Conservation (phyloP, 768 basidiomycete species). For the Lanmaoa pseudosensibilis region DNA sequence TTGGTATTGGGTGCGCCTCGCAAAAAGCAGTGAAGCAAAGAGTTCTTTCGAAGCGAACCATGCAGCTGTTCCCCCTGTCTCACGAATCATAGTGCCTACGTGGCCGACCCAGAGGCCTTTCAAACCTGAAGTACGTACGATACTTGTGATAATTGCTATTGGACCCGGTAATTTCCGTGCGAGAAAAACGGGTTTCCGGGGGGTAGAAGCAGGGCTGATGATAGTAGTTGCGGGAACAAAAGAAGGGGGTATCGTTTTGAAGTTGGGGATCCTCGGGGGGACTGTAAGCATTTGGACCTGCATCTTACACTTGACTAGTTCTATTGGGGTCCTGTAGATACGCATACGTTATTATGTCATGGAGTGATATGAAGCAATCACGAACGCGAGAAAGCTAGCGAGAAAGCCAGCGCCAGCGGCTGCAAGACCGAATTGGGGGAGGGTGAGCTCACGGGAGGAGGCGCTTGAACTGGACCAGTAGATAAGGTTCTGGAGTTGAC, state of each 20-base stretch:
- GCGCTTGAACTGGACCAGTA: constrained; percentile 36
- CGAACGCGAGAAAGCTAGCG: constrained; percentile 80
- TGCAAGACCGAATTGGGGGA: constrained; percentile 71
- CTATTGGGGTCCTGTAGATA: constrained; percentile 75
- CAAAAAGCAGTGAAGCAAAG: constrained; percentile 61
- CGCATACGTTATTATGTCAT: neutral
- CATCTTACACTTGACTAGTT: constrained; percentile 94
- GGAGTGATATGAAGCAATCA: constrained; percentile 17
- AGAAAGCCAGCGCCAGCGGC: constrained; percentile 78
- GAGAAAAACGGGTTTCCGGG: constrained; percentile 10
- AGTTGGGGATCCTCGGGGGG: constrained; percentile 15
- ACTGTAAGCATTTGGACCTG: constrained; percentile 77
- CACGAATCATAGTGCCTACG: constrained; percentile 81
- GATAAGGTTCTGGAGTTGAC: constrained; percentile 62
- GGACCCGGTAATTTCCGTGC: constrained; percentile 47
- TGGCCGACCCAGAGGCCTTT: constrained; percentile 85
- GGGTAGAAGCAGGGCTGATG: constrained; percentile 1
- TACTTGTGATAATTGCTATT: constrained; percentile 45
- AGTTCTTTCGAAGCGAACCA: constrained; percentile 90
- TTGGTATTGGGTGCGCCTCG: constrained; percentile 37
- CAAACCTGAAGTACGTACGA: constrained; percentile 49
- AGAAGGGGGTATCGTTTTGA: constrained; percentile 15
- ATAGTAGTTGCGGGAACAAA: constrained; percentile 11
- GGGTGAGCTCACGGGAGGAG: constrained; percentile 40
- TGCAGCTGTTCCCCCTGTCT: constrained; percentile 81